Evolutionary conservation across 768 basidiomycete genomes (phyloP), one percentile per base, ranked within the genome.

Genomic region (Suillus luteus): DNA sequence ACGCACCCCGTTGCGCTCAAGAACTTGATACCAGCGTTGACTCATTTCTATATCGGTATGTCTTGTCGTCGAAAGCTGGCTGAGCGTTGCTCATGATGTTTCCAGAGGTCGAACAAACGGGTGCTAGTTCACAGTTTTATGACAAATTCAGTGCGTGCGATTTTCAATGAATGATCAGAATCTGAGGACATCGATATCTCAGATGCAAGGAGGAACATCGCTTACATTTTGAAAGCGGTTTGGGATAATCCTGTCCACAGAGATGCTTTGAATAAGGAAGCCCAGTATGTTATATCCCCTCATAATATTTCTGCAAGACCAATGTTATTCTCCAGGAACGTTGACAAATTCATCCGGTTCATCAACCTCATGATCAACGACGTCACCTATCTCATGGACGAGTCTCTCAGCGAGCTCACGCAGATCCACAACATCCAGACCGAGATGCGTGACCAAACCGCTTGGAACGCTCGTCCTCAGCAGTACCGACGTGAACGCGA

Each of bases 341-440:
- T 92, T 55, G 94, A 97, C 69, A 91, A 93, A 76, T 99, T 99
- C 74, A 89, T 99, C 60, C 89, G 90, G 62, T 99, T 99, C 75
- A 85, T 96, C 78, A 99, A 99, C 78, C 81, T 98, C 70, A 92
- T 99, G 87, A 97, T 99, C 81, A 98, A 97, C 83, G 97, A 99
- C 70, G 95, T 96, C 61, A 99, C 96, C 10, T 99, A 95, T 76
- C 90, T 98, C 60, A 89, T 99, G 85, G 95, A 99, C 73, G 97
- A 99, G 71, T 96, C 95, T 10, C 82, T 99, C 55, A 87, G 87
- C 69, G 92, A 96, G 66, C 82, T 99, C 59, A 82, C 87, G 12
- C 92, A 96, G 72, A 97, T 99, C 66, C 87, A 91, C 73, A 87
- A 85, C 64, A 89, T 98, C 58, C 91, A 96, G 74, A 78, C 79